phyloP scores from a whole-genome alignment of 495 filamentous ascomycete species.

The Xylaria venustula region DNA sequence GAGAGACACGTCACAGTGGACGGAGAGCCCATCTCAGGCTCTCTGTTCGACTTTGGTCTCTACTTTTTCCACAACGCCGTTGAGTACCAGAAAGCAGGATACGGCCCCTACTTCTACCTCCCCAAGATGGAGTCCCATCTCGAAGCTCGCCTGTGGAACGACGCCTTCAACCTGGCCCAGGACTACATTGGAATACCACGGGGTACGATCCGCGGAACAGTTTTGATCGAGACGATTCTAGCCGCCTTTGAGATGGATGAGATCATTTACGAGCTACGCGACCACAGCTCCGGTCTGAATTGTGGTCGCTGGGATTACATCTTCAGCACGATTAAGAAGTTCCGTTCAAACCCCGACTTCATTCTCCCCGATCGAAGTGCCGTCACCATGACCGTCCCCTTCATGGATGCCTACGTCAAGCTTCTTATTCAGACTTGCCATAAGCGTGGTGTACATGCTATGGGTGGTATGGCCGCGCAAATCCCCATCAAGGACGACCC shows the following conservation, averaged over 20 bases:
- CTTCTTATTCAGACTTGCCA: slow-evolving; percentile 98
- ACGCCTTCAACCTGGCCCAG: slow-evolving; percentile 95
- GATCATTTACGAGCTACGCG: slow-evolving; percentile 99
- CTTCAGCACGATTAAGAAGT: slow-evolving; percentile 99
- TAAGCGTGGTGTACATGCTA: slow-evolving; percentile 90
- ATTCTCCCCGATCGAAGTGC: slow-evolving; percentile 87
- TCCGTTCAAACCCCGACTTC: slow-evolving; percentile 90
- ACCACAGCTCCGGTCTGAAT: slow-evolving; percentile 95
- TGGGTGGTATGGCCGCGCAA: slow-evolving; percentile 99
- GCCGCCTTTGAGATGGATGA: slow-evolving; percentile 99
- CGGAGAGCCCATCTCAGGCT: slow-evolving; percentile 89
- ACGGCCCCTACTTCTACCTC: slow-evolving; percentile 97
- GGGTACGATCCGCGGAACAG: slow-evolving; percentile 92
- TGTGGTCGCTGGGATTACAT: slow-evolving; percentile 99
- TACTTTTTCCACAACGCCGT: slow-evolving; percentile 99
- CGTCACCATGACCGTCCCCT: slow-evolving; percentile 97
- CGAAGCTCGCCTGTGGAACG: slow-evolving; percentile 97
- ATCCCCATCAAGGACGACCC: slow-evolving; percentile 96
- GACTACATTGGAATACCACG: slow-evolving; percentile 86
- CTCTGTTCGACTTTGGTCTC: slow-evolving; percentile 95
- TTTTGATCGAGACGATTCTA: slow-evolving; percentile 96
- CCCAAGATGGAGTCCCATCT: slow-evolving; percentile 99
- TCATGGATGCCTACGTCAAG: slow-evolving; percentile 98
- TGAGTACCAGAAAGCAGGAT: slow-evolving; percentile 79
- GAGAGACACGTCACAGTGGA: slow-evolving; percentile 98